Evolutionary conservation across 2,329 filamentous ascomycete species (phyloP).

Genomic region (Monilinia laxa): DNA sequence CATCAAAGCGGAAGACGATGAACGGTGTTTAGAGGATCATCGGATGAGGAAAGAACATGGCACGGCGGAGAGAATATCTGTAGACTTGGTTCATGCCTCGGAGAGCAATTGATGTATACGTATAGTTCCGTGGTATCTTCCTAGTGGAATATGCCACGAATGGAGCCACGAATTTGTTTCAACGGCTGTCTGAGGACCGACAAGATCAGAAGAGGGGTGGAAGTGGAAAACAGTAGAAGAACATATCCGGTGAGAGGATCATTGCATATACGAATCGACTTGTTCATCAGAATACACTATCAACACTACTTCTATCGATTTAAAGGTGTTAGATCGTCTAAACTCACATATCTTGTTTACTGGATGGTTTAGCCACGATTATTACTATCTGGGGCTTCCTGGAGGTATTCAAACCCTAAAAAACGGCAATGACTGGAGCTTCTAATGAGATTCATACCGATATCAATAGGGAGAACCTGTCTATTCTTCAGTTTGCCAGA

Average conservation of each 20-base stretch:
- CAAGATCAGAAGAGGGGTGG: not conserved
- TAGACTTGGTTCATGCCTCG: not conserved
- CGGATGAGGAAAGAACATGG: not conserved
- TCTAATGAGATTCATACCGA: too few relatives aligned
- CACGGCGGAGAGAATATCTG: accelerated
- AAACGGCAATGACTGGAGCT: not conserved
- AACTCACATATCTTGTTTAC: too few relatives aligned
- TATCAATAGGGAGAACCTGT: too few relatives aligned
- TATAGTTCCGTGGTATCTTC: not conserved
- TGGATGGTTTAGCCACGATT: not conserved
- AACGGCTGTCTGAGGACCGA: not conserved
- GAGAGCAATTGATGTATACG: too few relatives aligned
- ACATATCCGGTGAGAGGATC: not conserved
- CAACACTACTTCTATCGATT: too few relatives aligned
- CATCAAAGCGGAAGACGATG: not conserved
- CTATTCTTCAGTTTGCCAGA: too few relatives aligned
- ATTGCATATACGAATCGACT: too few relatives aligned
- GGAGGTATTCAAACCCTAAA: not conserved
- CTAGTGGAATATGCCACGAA: not conserved
- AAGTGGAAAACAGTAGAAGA: not conserved
- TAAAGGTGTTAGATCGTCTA: too few relatives aligned
- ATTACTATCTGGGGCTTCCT: not conserved
- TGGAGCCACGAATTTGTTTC: not conserved
- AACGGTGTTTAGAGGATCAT: not conserved
- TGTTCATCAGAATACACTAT: too few relatives aligned